phyloP scores from a whole-genome alignment of 2,329 filamentous ascomycete species.

The Epichloe aotearoae region DNA sequence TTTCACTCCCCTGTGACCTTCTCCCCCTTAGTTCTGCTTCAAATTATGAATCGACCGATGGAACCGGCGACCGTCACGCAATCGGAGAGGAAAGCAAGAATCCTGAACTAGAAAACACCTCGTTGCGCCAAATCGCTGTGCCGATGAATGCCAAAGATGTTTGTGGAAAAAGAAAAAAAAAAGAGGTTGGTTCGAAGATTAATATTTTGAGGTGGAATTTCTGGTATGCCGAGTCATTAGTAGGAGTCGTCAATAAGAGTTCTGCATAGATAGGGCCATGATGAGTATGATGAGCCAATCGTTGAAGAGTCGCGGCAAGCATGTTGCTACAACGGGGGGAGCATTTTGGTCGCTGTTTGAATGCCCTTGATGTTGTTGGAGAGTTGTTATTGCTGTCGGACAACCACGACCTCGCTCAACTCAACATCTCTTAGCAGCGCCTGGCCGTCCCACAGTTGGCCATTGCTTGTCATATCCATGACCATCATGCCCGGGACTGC shows the following conservation, averaged over 20 bases:
- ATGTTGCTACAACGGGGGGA: not conserved
- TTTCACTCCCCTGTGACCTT: not conserved
- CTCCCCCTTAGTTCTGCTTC: slow-evolving; percentile 13
- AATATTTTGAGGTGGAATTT: slow-evolving; percentile 9
- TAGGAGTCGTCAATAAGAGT: slow-evolving; percentile 4
- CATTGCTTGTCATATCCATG: slow-evolving; percentile 23
- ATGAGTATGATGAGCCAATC: slow-evolving; percentile 5
- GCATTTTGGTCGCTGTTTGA: not conserved
- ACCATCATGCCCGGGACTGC: slow-evolving; percentile 20
- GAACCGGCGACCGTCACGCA: not conserved
- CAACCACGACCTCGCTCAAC: slow-evolving; percentile 31
- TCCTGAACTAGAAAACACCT: slow-evolving; percentile 13
- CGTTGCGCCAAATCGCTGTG: slow-evolving; percentile 27
- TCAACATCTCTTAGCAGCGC: slow-evolving; percentile 28
- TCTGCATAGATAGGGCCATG: not conserved
- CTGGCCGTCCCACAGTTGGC: slow-evolving; percentile 25
- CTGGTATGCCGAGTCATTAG: slow-evolving; percentile 15
- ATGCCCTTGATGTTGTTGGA: not conserved
- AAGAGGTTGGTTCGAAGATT: slow-evolving; percentile 18
- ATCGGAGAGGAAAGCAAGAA: not conserved
- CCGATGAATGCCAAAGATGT: slow-evolving; percentile 28
- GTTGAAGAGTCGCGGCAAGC: not conserved
- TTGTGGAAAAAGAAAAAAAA: slow-evolving; percentile 6
- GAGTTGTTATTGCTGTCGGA: slow-evolving; percentile 17
- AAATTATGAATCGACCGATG: slow-evolving; percentile 1